These are phyloP conservation scores for Argentina anserina DNA, from an alignment of 306 rosid species.

Conservation along the genomic window DNA sequence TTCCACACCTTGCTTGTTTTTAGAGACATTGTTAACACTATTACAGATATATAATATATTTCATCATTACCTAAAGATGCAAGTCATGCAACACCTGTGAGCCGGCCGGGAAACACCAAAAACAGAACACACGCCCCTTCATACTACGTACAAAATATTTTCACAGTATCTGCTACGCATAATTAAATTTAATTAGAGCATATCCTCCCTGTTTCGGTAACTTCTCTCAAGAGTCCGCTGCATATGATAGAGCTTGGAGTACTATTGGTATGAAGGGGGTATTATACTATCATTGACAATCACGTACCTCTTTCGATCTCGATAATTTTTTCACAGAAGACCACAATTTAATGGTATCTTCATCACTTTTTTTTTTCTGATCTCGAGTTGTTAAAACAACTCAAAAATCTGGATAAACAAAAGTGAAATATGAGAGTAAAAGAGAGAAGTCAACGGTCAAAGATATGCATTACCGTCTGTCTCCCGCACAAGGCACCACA, in stretches of 20 bases:
- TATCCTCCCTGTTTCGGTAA: too few relatives aligned
- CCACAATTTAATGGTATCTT: not conserved
- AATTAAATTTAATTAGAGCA: too few relatives aligned
- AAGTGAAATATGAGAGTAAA: not conserved
- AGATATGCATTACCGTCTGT: slow-evolving; percentile 59
- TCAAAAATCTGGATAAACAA: not conserved
- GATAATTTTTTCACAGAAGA: not conserved
- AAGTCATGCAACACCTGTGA: too few relatives aligned
- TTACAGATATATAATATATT: too few relatives aligned
- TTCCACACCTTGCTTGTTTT: too few relatives aligned
- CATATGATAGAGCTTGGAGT: not conserved
- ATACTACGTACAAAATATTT: too few relatives aligned
- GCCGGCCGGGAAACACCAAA: too few relatives aligned
- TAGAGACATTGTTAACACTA: too few relatives aligned
- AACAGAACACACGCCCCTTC: too few relatives aligned
- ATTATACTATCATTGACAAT: not conserved
- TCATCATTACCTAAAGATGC: too few relatives aligned
- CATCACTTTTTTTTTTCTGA: not conserved
- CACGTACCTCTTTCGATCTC: not conserved
- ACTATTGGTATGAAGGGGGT: not conserved
- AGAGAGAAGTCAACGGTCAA: slow-evolving; percentile 64
- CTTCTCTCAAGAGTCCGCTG: not conserved
- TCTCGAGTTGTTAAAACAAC: slow-evolving; percentile 1
- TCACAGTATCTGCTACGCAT: too few relatives aligned
- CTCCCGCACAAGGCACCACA: slow-evolving; percentile 55